Evolutionary conservation across 805 yeast species (phyloP), one percentile per base, ranked within the genome.

Genomic region (Aciculoconidium aculeatum): DNA sequence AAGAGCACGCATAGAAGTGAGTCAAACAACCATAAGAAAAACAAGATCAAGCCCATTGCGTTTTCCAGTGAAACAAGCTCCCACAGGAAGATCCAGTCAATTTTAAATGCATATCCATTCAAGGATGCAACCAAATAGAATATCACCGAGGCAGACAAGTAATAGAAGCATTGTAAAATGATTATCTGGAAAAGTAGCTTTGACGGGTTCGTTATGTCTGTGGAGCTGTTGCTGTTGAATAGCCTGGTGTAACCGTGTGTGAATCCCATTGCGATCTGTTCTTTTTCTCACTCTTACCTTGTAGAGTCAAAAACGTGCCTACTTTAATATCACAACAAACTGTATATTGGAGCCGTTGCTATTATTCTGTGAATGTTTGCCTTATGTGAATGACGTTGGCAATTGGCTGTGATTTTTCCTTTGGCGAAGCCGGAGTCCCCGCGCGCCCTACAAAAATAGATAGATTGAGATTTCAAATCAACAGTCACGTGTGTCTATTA

Each of bases 1-100:
- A 85, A 86, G 7, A 85, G 54, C 1, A 87, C 95, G 42, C 94
- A 80, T 22, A 92, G 61, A 24, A 92, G 65, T 0, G 96, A 69
- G 51, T 83, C 94, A 28, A 86, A 53, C 10, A 90, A 61, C 97
- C 97, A 90, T 33, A 88, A 54, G 6, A 73, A 52, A 19, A 80
- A 71, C 23, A 90, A 56, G 0, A 83, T 76, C 49, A 87, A 61
- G 2, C 97, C 97, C 50, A 83, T 61, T 1, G 94, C 76, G 48
- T 84, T 86, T 28, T 80, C 82, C 36, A 78, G 63, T 4, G 83
- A 69, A 1, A 90, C 71, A 22, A 72, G 58, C 37, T 75, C 73
- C 94, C 95, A 88, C 27, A 86, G 77, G 42, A 88, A 82, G 8
- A 88, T 62, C 80, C 92, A 80, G 22, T 61, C 73, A 12, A 80